phyloP scores from a whole-genome alignment of 305 asterid genomes.

The Withania somnifera region DNA sequence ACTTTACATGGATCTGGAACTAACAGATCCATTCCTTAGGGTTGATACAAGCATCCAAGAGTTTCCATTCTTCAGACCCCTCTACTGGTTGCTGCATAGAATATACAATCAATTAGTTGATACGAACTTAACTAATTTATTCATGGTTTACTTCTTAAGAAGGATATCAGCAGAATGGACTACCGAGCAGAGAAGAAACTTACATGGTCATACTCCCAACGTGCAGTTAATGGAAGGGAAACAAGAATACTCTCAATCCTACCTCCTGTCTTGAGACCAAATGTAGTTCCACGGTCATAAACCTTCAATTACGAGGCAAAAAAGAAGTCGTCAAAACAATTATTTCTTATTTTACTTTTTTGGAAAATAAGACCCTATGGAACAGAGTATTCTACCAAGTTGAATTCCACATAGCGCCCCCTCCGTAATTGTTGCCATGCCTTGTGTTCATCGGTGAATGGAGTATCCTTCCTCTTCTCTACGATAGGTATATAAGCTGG shows the following conservation, averaged over 20 bases:
- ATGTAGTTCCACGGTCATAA: conserved; percentile 98
- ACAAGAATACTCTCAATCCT: conserved; percentile 98
- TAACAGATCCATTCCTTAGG: conserved; percentile 80
- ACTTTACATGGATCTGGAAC: not conserved
- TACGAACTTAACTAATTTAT: no score
- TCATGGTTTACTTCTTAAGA: not conserved
- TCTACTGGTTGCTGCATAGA: conserved; percentile 77
- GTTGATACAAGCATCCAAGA: conserved; percentile 89
- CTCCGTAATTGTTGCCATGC: conserved; percentile 96
- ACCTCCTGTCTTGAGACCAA: conserved; percentile 98
- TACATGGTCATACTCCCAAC: conserved; percentile 93
- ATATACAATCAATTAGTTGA: not conserved
- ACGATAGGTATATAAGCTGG: conserved; percentile 90
- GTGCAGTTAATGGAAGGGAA: conserved; percentile 81
- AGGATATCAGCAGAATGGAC: not conserved
- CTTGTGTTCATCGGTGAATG: conserved; percentile 63
- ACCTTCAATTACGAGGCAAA: conserved; percentile 34
- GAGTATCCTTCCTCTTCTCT: conserved; percentile 79
- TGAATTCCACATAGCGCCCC: conserved; percentile 97
- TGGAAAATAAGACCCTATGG: not conserved
- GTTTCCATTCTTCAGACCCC: conserved; percentile 89
- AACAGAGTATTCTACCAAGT: conserved; percentile 50
- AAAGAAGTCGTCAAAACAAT: not conserved
- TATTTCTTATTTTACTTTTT: not conserved
- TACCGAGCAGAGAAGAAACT: conserved; percentile 11